Evolutionary conservation across 2,329 filamentous ascomycete species (phyloP).

Genomic region (Fusarium aywerte): DNA sequence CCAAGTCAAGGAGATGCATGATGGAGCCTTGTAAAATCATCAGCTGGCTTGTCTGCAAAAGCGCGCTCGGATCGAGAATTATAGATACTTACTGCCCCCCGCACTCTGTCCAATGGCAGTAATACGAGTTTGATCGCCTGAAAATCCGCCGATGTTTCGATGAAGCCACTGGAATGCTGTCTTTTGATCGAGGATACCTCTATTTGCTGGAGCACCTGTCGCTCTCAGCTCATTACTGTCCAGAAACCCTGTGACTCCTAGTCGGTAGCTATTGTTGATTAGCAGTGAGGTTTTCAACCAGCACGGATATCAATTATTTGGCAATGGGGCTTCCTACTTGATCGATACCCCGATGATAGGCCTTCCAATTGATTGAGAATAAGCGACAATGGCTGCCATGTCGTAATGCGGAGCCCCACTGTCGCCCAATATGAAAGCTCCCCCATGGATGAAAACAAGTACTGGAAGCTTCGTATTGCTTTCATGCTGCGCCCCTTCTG

Average conservation of each 20-base stretch:
- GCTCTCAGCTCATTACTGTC: neutral
- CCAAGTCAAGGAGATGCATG: neutral
- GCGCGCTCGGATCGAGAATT: rapidly evolving
- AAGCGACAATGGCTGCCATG: neutral
- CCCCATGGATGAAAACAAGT: constrained; percentile 1
- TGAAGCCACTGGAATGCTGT: neutral
- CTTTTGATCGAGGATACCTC: constrained; percentile 1
- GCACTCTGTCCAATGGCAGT: neutral
- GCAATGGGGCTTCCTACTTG: too few species aligned
- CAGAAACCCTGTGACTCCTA: neutral
- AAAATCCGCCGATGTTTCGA: neutral
- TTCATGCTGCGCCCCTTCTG: rapidly evolving
- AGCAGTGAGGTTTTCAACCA: rapidly evolving
- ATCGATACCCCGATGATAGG: neutral
- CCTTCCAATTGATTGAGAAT: neutral
- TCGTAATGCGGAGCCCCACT: neutral
- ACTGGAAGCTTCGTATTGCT: neutral
- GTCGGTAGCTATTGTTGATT: neutral
- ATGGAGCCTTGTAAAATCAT: neutral
- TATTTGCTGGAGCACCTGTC: neutral
- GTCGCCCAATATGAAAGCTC: neutral
- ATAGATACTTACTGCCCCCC: neutral
- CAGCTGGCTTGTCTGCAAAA: neutral
- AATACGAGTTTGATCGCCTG: neutral
- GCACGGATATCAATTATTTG: too few species aligned